Conservation (phyloP, 2,329 filamentous ascomycete species). For the Verticillium dahliae region DNA sequence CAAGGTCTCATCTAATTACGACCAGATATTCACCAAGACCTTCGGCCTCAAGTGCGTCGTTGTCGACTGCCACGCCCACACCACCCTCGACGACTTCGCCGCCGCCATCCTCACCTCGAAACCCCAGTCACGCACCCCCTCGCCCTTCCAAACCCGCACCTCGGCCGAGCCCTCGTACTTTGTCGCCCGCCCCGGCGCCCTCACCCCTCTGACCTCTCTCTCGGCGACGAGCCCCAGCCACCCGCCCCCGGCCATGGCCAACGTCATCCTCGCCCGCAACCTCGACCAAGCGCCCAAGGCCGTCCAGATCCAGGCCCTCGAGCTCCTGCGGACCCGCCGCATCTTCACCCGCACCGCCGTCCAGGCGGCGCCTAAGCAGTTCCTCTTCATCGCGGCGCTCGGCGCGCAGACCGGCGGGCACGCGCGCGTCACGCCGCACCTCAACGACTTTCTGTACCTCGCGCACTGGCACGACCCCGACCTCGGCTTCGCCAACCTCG, state of each 20-base stretch:
- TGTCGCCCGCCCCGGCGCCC: slow-evolving; percentile 12
- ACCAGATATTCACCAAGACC: slow-evolving; percentile 57
- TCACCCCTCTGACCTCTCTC: slow-evolving; percentile 16
- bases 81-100: slow-evolving; percentile 76
- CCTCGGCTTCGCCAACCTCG: slow-evolving; percentile 69
- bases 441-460: slow-evolving; percentile 82
- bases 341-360: slow-evolving; percentile 71
- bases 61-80: slow-evolving; percentile 65
- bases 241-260: slow-evolving; percentile 49
- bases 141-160: slow-evolving; percentile 15
- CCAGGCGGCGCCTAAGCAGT: slow-evolving; percentile 67
- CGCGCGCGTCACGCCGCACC: slow-evolving; percentile 45
- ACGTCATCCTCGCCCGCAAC: slow-evolving; percentile 76
- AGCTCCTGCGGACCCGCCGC: slow-evolving; percentile 74
- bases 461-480: slow-evolving; percentile 74
- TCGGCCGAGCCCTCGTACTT: slow-evolving; percentile 9
- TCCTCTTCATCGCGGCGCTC: slow-evolving; percentile 74
- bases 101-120: slow-evolving; percentile 52
- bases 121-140: slow-evolving; percentile 17
- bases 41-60: slow-evolving; percentile 68
- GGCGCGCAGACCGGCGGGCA: slow-evolving; percentile 37
- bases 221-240: slow-evolving; percentile 13
- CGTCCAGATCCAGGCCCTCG: slow-evolving; percentile 73
- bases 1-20: neutral
- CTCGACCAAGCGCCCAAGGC: slow-evolving; percentile 66